Evolutionary conservation across 371 early-diverging fungal species (phyloP).

Genomic region (Rhizopus stolonifer): DNA sequence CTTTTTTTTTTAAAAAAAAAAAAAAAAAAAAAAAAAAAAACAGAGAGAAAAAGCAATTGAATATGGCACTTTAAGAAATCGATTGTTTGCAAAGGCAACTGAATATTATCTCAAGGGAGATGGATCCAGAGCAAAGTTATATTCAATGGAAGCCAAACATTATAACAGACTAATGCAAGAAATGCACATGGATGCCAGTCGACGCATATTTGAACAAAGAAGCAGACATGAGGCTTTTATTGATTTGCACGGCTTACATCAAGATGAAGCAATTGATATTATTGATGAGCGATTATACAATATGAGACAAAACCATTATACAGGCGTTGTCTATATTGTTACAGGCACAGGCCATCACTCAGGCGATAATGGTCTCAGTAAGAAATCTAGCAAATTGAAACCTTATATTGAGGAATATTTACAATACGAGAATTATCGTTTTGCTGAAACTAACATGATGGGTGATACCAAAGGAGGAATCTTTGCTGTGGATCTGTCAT

Average conservation of each 20-base stretch:
- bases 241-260: constrained; percentile 64
- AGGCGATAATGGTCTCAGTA: constrained; percentile 40
- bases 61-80: constrained; percentile 56
- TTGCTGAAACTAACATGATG: constrained; percentile 47
- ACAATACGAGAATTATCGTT: constrained; percentile 29
- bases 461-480: constrained; percentile 48
- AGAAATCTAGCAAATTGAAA: constrained; percentile 42
- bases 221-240: constrained; percentile 56
- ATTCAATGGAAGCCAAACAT: constrained; percentile 56
- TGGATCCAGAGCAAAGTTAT: constrained; percentile 52
- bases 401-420: constrained; percentile 37
- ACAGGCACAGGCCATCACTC: constrained; percentile 56
- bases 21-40: constrained; percentile 55
- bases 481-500: constrained; percentile 42
- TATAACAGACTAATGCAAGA: constrained; percentile 60
- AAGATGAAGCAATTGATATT: constrained; percentile 56
- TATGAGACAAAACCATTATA: constrained; percentile 15
- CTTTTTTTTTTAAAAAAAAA: not conserved
- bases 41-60: constrained; percentile 57
- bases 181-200: constrained; percentile 58
- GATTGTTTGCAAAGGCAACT: constrained; percentile 57
- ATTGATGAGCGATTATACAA: constrained; percentile 51
- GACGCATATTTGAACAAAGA: constrained; percentile 54
- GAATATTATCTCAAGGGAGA: constrained; percentile 57
- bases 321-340: constrained; percentile 50